Percentiles rank a stretch among this genome's conserved stretches.
Evolutionary conservation across 2,329 filamentous ascomycete species (phyloP).

Genomic region (Hypoxylon sp.): DNA sequence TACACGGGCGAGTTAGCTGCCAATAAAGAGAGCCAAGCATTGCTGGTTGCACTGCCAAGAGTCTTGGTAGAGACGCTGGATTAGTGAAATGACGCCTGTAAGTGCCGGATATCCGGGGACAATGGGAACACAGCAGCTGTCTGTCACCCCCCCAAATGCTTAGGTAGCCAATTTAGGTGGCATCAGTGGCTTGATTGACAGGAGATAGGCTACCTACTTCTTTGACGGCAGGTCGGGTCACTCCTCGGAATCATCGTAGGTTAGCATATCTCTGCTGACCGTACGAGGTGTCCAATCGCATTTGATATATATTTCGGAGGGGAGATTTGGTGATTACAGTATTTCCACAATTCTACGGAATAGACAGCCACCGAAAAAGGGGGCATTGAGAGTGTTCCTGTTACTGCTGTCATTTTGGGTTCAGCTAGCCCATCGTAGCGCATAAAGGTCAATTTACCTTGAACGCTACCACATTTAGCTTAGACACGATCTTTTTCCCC

Average conservation of each 20-base stretch:
- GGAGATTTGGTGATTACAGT: too few species aligned
- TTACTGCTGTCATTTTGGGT: neutral
- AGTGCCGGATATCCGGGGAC: constrained; percentile 42
- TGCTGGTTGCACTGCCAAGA: constrained; percentile 36
- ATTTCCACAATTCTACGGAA: neutral
- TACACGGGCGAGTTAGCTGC: constrained; percentile 6
- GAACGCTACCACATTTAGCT: constrained; percentile 32
- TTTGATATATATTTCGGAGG: neutral
- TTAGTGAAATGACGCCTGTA: constrained; percentile 18
- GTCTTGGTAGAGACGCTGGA: constrained; percentile 31
- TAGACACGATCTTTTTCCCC: constrained; percentile 15
- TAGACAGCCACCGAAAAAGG: neutral
- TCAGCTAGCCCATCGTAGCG: constrained; percentile 9
- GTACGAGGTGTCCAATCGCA: neutral
- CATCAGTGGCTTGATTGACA: neutral
- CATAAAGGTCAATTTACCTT: constrained; percentile 21
- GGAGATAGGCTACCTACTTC: neutral
- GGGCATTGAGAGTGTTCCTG: neutral
- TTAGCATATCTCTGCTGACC: neutral
- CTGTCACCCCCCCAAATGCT: neutral
- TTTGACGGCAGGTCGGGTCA: neutral
- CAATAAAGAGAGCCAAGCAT: constrained; percentile 32
- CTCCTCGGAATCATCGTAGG: neutral
- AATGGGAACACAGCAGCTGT: constrained; percentile 21
- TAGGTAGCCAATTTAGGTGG: neutral